Evolutionary conservation across 2,329 filamentous ascomycete genomes (phyloP).

Genomic region (Aspergillus sp.): DNA sequence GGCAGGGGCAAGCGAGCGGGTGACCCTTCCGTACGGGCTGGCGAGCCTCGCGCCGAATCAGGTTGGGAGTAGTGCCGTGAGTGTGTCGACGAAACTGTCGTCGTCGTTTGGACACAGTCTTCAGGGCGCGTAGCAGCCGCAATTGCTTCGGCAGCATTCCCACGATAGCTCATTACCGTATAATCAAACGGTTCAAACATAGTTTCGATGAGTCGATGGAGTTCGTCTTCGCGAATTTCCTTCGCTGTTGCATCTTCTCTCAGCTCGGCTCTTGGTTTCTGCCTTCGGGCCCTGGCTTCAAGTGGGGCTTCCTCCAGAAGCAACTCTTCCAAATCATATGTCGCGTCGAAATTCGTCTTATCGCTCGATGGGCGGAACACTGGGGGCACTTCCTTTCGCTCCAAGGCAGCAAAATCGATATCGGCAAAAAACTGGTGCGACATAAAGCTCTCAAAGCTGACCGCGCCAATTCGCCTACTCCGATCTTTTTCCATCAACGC

Average conservation of each 20-base stretch:
- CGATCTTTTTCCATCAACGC: conserved; percentile 79
- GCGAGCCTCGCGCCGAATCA: conserved; percentile 32
- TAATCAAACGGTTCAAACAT: conserved; percentile 97
- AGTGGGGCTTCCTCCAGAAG: conserved; percentile 91
- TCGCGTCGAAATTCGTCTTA: conserved; percentile 98
- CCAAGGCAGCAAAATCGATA: conserved; percentile 80
- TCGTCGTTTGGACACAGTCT: conserved; percentile 29
- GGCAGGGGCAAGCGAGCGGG: conserved; percentile 27
- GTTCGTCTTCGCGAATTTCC: conserved; percentile 90
- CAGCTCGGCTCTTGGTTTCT: conserved; percentile 87
- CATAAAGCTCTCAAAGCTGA: conserved; percentile 78
- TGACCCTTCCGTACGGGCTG: conserved; percentile 31
- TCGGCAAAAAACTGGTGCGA: conserved; percentile 85
- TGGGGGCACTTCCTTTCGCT: conserved; percentile 83
- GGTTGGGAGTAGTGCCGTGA: conserved; percentile 39
- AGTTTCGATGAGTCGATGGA: conserved; percentile 90
- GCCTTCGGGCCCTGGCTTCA: conserved; percentile 85
- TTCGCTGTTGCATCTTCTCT: conserved; percentile 94
- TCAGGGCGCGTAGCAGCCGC: conserved; percentile 41
- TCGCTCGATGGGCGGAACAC: conserved; percentile 92
- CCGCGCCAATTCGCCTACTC: conserved; percentile 76
- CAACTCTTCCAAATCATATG: conserved; percentile 93
- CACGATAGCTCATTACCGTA: conserved; percentile 75
- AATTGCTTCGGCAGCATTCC: conserved; percentile 42
- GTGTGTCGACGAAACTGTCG: conserved; percentile 28